These are phyloP conservation scores for Rubus parviflorus DNA, from an alignment of 306 rosid genomes.

Conservation along the genomic window DNA sequence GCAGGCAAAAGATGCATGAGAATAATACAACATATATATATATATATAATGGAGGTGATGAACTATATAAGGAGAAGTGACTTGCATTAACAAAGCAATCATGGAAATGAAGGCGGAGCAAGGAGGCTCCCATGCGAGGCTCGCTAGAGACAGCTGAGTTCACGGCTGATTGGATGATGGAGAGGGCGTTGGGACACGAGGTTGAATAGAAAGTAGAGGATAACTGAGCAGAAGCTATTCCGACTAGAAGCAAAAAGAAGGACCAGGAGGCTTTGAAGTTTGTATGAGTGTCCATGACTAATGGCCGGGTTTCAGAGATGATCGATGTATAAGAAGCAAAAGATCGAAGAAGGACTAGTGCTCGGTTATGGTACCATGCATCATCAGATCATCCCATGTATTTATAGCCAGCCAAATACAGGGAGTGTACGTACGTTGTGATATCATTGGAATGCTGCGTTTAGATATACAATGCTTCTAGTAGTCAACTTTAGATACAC, in stretches of 20 bases:
- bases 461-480: background rate
- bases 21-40: no score
- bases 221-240: slow-evolving; percentile 46
- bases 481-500: background rate
- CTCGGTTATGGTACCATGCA: background rate
- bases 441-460: background rate
- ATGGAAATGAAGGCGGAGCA: slow-evolving; percentile 86
- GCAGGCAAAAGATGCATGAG: background rate
- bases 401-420: background rate
- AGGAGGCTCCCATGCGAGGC: slow-evolving; percentile 80
- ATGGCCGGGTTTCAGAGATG: background rate
- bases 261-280: background rate
- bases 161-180: slow-evolving; percentile 47
- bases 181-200: slow-evolving; percentile 57
- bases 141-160: slow-evolving; percentile 43
- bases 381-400: background rate
- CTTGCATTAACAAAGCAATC: slow-evolving; percentile 87
- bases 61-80: slow-evolving; percentile 7
- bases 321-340: background rate
- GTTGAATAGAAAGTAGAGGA: slow-evolving; percentile 48
- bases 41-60: no score
- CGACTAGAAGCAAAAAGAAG: slow-evolving; percentile 11
- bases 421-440: background rate
- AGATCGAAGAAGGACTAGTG: background rate
- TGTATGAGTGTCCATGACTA: slow-evolving; percentile 2